These are phyloP conservation scores for Vaucheria bursata DNA, from an alignment of 352 stramenopile species.

Conservation along the genomic window DNA sequence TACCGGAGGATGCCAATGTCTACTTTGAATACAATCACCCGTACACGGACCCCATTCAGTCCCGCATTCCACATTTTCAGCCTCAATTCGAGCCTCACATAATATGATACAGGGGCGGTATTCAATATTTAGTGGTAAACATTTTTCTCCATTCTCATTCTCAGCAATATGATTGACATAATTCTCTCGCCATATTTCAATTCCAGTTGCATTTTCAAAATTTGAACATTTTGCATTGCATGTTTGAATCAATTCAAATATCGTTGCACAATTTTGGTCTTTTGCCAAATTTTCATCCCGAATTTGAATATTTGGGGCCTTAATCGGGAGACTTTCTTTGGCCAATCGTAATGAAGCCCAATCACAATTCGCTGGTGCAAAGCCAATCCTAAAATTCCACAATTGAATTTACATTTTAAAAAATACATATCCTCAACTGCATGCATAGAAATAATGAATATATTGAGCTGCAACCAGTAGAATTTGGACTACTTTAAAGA, in stretches of 20 bases:
- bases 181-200: background rate
- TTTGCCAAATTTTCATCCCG: background rate
- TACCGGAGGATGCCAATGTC: no score
- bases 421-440: background rate
- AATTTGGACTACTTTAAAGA: background rate
- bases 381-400: slow-evolving; percentile 16
- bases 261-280: slow-evolving; percentile 10
- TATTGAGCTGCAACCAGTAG: background rate
- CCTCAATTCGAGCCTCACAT: background rate
- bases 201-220: background rate
- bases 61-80: no score
- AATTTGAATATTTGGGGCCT: background rate
- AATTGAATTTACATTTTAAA: slow-evolving; percentile 1
- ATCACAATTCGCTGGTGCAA: slow-evolving; percentile 40
- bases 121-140: background rate
- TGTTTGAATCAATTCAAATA: slow-evolving; percentile 5
- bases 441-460: background rate
- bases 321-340: background rate
- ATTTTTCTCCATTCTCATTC: background rate
- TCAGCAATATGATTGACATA: background rate
- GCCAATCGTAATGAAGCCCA: slow-evolving; percentile 5
- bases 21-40: no score
- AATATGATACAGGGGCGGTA: background rate
- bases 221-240: slow-evolving; percentile 26
- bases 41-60: no score